These are phyloP conservation scores for Chimonanthus praecox DNA, from an alignment of 164 flowering plant species.

Conservation along the genomic window DNA sequence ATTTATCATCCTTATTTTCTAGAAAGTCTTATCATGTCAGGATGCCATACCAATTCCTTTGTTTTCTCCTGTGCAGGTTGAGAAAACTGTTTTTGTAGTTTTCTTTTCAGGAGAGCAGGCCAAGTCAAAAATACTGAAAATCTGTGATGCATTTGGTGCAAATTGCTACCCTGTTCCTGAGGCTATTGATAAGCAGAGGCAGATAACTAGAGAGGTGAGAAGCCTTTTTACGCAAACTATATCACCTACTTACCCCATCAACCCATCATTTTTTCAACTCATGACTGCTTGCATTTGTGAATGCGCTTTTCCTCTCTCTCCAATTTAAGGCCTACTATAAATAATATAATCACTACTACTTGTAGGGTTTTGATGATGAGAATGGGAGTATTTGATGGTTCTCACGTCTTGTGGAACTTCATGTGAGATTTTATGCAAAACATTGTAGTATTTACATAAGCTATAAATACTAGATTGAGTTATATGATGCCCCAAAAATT, in stretches of 20 bases:
- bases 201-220: constrained; percentile 78
- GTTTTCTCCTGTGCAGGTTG: constrained; percentile 50
- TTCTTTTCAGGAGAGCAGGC: constrained; percentile 99
- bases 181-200: constrained; percentile 76
- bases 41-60: background rate
- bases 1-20: background rate
- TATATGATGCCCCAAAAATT: too few species aligned
- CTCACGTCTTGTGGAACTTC: too few species aligned
- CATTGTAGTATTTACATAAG: too few species aligned
- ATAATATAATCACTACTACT: too few species aligned
- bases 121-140: constrained; percentile 79
- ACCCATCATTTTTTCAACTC: too few species aligned
- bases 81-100: constrained; percentile 87
- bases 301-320: too few species aligned
- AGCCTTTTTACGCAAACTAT: constrained; percentile 2
- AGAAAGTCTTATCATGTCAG: background rate
- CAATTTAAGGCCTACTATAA: too few species aligned
- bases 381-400: too few species aligned
- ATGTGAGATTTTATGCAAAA: too few species aligned
- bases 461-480: too few species aligned
- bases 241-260: background rate
- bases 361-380: too few species aligned
- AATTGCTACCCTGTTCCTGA: constrained; percentile 98
- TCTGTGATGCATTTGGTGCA: constrained; percentile 98
- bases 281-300: too few species aligned